phyloP scores from a whole-genome alignment of 192 early-diverging fungal genomes.

The Coemansia sp. region DNA sequence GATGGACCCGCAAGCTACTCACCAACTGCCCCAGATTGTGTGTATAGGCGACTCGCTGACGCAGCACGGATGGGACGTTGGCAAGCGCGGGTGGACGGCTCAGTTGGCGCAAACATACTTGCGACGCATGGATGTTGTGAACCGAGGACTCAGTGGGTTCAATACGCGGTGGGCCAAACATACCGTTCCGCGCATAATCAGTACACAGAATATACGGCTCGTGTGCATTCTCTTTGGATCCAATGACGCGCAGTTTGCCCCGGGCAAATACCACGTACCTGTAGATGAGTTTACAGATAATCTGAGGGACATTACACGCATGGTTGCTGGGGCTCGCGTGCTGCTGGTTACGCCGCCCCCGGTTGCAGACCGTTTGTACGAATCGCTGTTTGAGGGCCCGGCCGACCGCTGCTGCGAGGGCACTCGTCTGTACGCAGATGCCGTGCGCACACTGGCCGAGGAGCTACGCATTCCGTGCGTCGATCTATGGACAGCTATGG shows the following conservation, averaged over 20 bases:
- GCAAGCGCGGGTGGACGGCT: constrained; percentile 36
- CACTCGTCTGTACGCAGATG: constrained; percentile 17
- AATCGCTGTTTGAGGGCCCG: not conserved
- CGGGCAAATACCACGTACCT: constrained; percentile 28
- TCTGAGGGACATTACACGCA: constrained; percentile 6
- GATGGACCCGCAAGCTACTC: no score
- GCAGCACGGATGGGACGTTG: constrained; percentile 44
- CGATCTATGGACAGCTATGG: constrained; percentile 42
- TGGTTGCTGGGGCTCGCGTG: constrained; percentile 10
- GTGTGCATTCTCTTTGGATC: constrained; percentile 30
- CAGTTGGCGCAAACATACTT: constrained; percentile 32
- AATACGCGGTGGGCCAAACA: constrained; percentile 20
- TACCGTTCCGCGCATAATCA: constrained; percentile 19
- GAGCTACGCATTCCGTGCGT: constrained; percentile 18
- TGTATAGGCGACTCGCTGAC: constrained; percentile 47
- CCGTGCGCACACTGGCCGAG: constrained; percentile 7
- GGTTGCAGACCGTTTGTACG: constrained; percentile 19
- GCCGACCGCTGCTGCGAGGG: constrained; percentile 11
- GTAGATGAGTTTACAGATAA: constrained; percentile 29
- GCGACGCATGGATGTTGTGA: constrained; percentile 34
- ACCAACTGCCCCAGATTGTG: constrained; percentile 3
- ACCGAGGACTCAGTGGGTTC: constrained; percentile 42
- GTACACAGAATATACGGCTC: not conserved
- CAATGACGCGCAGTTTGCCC: constrained; percentile 35
- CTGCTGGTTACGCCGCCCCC: constrained; percentile 43